Base-by-base conservation (phyloP, 2,329 filamentous ascomycete genomes). In the Penicillium oxalicum region DNA sequence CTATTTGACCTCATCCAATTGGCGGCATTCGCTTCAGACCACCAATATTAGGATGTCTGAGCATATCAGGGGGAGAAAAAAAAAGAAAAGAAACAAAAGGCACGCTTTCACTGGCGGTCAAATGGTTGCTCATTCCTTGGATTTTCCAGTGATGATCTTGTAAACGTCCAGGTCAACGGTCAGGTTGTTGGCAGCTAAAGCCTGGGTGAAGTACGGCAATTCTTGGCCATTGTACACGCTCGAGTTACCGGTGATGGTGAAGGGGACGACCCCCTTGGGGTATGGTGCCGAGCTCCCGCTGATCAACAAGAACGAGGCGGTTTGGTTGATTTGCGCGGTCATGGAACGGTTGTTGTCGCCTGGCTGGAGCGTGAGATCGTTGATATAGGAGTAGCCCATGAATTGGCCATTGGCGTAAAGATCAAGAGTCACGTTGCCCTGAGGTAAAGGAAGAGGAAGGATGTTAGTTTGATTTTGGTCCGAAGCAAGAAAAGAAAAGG, bases 401-500 rank as follows among this genome's bases (percentile, higher is more conserved):
- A 60, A 13, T 4, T 65, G 72, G 40, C 70, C 71, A 36, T 71
- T 69, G 40, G 78, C 70, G 36, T 70, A 70, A 50, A 83, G 72
- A 53, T 75, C 65, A 57, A 83, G 67, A 8, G 77, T 79, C 1
- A 83, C 70, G 54, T 82, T 80, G 49, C 80, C 81, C 59, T 70
- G 39, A 3, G 8, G 11, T 13, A 34, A 5, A 40, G 12, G 39
- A 3, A 7, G 11, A n/a, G 34, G 5, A 40, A 11, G 34, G 32
- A 54, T 41, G 51, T 54, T 51, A 27, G 42, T 29, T 5, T 25
- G 18, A 32, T 32, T 34, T 35, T 40, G 29, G 18, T 18, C 18
- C 18, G 2, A 2, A 18, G 18, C 18, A 18, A 18, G 18, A 18
- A 18, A 18, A 18, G 18, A 18, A 18, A 18, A 18, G 18, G 2